Evolutionary conservation across 768 basidiomycete genomes (phyloP), one percentile per base, ranked within the genome.

Genomic region (Hygrocybe coccinea): DNA sequence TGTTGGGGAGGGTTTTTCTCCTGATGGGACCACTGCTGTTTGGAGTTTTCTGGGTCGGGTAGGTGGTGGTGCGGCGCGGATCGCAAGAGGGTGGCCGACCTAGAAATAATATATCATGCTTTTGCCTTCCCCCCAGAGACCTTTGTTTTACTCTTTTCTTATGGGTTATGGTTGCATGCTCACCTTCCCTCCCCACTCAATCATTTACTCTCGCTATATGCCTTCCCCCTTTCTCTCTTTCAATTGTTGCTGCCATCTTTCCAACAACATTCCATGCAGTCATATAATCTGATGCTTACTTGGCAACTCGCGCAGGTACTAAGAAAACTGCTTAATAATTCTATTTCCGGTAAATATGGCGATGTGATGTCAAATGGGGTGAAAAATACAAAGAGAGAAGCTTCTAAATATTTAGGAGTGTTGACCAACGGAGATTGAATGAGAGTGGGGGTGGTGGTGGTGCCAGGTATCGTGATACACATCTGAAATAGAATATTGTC

Each of bases 71-170:
- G 89, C 87, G 25, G 89, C 85, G 25, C 74, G 89, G 60, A 82
- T 86, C 34, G 86, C 83, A 10, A 77, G 86, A 46, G 89, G 89
- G 11, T 89, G 86, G 85, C 89, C 87, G 46, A 87, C 87, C 54
- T 89, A 72, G 68, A 15, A 15, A 25, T 38, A 11, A 41, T 15
- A 9, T 22, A 9, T 44, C 17, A 44, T 44, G 17, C 8, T 17
- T 19, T 9, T 41, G 39, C 14, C 10, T 41, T 41, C 39, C 3
- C 19, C 45, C 14, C 21, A 25, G 6, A 24, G 35, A 35, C 37
- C 5, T 52, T 37, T 52, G 33, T 41, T 9, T 36, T 39, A 21
- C 43, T 29, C 6, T 25, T 29, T 19, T 15, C 15, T 24, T 21
- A 29, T 21, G 11, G 29, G 21, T 55, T 36, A 21, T 22, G 14